Percentiles rank a stretch among this genome's conserved stretches.
These are phyloP conservation scores for Holtermannia corniformis DNA, from an alignment of 768 basidiomycete genomes.

Conservation along the genomic window DNA sequence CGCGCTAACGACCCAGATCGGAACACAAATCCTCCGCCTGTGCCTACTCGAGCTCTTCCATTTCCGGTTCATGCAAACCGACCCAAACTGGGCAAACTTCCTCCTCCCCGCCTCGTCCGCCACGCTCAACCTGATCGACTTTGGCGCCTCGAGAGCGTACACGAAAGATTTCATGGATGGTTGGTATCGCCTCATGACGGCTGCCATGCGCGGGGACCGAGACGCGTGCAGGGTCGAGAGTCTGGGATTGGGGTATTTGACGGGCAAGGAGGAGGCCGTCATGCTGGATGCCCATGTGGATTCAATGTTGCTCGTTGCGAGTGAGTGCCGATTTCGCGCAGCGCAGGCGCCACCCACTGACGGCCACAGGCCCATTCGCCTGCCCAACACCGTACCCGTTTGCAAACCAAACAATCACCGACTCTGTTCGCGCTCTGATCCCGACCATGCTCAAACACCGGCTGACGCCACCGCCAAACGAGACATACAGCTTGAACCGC, in stretches of 20 bases:
- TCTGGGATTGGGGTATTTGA: constrained; percentile 75
- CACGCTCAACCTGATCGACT: constrained; percentile 82
- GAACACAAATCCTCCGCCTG: constrained; percentile 65
- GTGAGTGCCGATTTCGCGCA: constrained; percentile 4
- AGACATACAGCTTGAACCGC: constrained; percentile 89
- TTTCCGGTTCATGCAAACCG: constrained; percentile 92
- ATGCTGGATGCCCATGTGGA: constrained; percentile 81
- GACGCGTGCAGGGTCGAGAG: constrained; percentile 63
- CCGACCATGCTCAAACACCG: constrained; percentile 83
- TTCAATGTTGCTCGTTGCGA: constrained; percentile 71
- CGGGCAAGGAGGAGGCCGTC: constrained; percentile 76
- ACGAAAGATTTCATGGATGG: constrained; percentile 72
- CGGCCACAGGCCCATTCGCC: constrained; percentile 61
- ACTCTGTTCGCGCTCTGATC: constrained; percentile 66
- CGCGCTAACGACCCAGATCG: constrained; percentile 54
- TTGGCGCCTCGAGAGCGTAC: constrained; percentile 88
- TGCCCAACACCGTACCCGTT: constrained; percentile 71
- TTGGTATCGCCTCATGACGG: constrained; percentile 75
- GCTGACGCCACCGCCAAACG: constrained; percentile 81
- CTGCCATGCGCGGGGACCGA: constrained; percentile 62
- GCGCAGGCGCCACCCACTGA: background rate
- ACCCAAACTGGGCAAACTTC: constrained; percentile 98
- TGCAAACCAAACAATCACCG: constrained; percentile 53
- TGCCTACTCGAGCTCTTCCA: constrained; percentile 84
- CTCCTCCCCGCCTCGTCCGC: constrained; percentile 49